A percentile compares a stretch with the other conserved stretches of the same genome.
These are phyloP conservation scores for Saccharomyces eubayanus DNA, from an alignment of 805 yeast genomes.

Conservation along the genomic window DNA sequence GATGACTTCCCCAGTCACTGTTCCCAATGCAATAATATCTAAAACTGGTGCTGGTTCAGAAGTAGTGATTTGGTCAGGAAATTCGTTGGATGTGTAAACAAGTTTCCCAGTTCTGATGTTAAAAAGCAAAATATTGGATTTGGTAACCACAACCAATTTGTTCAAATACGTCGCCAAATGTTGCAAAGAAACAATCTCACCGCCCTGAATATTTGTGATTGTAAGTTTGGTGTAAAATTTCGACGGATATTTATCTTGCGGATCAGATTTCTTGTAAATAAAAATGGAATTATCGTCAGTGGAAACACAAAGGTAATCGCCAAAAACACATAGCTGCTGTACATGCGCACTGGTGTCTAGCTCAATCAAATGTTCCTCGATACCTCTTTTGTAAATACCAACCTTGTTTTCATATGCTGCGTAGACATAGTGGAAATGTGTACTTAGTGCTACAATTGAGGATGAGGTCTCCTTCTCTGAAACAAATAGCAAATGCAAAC, in stretches of 20 bases:
- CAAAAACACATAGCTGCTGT: slow-evolving; percentile 54
- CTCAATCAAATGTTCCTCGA: slow-evolving; percentile 35
- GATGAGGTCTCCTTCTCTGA: slow-evolving; percentile 68
- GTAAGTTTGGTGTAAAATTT: slow-evolving; percentile 59
- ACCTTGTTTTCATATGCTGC: slow-evolving; percentile 65
- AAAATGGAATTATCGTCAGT: slow-evolving; percentile 38
- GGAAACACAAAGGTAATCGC: slow-evolving; percentile 63
- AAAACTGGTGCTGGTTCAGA: slow-evolving; percentile 79
- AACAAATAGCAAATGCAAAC: slow-evolving; percentile 75
- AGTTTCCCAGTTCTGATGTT: slow-evolving; percentile 74
- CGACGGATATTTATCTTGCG: slow-evolving; percentile 39
- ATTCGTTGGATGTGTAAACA: slow-evolving; percentile 48
- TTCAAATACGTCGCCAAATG: slow-evolving; percentile 92
- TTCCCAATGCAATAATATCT: slow-evolving; percentile 75
- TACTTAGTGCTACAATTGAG: slow-evolving; percentile 60
- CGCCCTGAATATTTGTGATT: slow-evolving; percentile 50
- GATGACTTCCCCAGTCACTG: slow-evolving; percentile 54
- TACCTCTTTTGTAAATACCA: slow-evolving; percentile 80
- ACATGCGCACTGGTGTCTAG: slow-evolving; percentile 34
- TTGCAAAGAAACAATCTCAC: slow-evolving; percentile 46
- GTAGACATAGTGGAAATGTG: slow-evolving; percentile 78
- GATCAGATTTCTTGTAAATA: slow-evolving; percentile 43
- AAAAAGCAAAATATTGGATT: slow-evolving; percentile 48
- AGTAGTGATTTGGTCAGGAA: slow-evolving; percentile 53
- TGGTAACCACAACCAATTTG: slow-evolving; percentile 78